A percentile compares a stretch with the other conserved stretches of the same genome.
Conservation (phyloP, 805 yeast species). For the Barnettozyma vustinii region DNA sequence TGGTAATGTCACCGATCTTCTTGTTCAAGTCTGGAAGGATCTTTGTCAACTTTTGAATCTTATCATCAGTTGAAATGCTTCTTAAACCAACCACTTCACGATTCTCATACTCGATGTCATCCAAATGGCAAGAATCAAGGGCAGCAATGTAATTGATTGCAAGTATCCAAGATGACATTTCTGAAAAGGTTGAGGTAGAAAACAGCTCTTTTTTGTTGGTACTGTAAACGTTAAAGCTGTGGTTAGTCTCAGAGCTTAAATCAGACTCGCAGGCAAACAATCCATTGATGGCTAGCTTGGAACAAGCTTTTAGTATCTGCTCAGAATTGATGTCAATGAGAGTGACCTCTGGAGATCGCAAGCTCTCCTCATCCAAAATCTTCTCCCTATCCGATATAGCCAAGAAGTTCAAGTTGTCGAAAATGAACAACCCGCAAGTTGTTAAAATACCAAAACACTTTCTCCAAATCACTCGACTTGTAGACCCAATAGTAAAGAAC, state of each 20-base stretch:
- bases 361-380: conserved; percentile 17
- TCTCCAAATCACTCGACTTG: conserved; percentile 34
- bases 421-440: conserved; percentile 42
- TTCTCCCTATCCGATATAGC: conserved; percentile 24
- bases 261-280: conserved; percentile 33
- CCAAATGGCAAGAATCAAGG: conserved; percentile 34
- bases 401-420: conserved; percentile 34
- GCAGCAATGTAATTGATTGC: conserved; percentile 49
- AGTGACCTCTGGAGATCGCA: conserved; percentile 23
- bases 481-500: conserved; percentile 28
- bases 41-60: conserved; percentile 29
- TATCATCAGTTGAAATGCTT: conserved; percentile 27
- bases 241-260: conserved; percentile 9
- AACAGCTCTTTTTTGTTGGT: conserved; percentile 35
- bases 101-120: conserved; percentile 6
- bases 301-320: conserved; percentile 24
- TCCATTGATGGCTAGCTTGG: conserved; percentile 32
- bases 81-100: conserved; percentile 25
- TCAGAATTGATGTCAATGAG: conserved; percentile 28
- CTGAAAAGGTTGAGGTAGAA: conserved; percentile 38
- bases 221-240: conserved; percentile 36
- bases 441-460: conserved; percentile 44
- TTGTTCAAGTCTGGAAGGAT: conserved; percentile 30
- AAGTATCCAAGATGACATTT: conserved; percentile 54
- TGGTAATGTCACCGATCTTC: conserved; percentile 34